Percentiles rank a stretch among this genome's conserved stretches.
These are phyloP conservation scores for Gardenia jasminoides DNA, from an alignment of 257 asterid species.

Conservation along the genomic window DNA sequence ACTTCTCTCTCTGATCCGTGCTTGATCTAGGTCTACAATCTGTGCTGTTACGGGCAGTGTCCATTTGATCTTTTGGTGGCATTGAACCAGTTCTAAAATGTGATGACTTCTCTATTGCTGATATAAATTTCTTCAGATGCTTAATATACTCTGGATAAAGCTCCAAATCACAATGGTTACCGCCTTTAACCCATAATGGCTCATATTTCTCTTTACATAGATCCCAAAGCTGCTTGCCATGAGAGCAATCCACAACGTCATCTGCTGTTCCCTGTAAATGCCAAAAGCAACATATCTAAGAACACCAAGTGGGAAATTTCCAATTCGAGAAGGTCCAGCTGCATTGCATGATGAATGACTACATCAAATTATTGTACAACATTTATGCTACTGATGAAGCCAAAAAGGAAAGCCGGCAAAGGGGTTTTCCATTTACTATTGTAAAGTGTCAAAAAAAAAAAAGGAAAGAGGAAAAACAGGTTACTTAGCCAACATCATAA, in stretches of 20 bases:
- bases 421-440: background rate
- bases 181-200: constrained; percentile 90
- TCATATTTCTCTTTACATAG: constrained; percentile 86
- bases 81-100: constrained; percentile 43
- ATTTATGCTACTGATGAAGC: background rate
- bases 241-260: constrained; percentile 89
- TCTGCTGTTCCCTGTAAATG: constrained; percentile 77
- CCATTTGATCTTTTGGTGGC: constrained; percentile 44
- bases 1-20: constrained; percentile 72
- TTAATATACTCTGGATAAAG: constrained; percentile 83
- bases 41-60: constrained; percentile 54
- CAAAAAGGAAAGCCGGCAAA: background rate
- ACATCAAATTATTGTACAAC: background rate
- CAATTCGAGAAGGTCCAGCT: background rate
- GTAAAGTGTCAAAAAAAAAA: background rate
- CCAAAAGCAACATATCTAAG: constrained; percentile 9
- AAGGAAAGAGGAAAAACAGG: too few relatives aligned
- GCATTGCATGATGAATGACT: background rate
- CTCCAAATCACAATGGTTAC: constrained; percentile 95
- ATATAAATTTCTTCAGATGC: constrained; percentile 83
- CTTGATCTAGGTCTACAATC: constrained; percentile 78
- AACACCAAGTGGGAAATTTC: background rate
- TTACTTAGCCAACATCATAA: background rate
- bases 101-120: constrained; percentile 71
- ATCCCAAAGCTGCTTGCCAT: constrained; percentile 93